Conservation (phyloP, 441 rosid species). For the Aquilaria agallochum region DNA sequence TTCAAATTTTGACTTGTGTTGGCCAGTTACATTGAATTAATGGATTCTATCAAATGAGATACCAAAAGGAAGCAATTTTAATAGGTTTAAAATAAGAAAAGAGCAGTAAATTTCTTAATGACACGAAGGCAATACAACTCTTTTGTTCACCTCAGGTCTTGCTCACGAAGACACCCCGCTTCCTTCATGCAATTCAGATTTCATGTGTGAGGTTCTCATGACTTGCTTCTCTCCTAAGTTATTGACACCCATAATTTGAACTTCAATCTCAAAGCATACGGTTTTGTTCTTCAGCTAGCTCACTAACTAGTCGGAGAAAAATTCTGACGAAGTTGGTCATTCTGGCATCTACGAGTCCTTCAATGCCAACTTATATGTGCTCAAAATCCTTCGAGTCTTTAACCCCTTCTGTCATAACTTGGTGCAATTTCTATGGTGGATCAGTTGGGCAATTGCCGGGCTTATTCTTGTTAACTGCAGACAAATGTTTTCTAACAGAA, state of each 20-base stretch:
- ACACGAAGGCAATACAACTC: constrained; percentile 3
- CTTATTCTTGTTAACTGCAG: too few relatives aligned
- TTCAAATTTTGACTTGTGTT: too few relatives aligned
- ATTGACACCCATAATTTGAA: too few relatives aligned
- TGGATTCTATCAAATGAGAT: too few relatives aligned
- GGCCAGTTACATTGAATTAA: too few relatives aligned
- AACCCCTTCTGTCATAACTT: constrained; percentile 5
- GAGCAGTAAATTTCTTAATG: too few relatives aligned
- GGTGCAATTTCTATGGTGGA: background rate
- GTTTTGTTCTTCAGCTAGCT: constrained; percentile 4
- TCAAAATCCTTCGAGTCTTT: constrained; percentile 23
- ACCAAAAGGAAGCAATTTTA: too few relatives aligned
- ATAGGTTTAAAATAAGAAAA: too few relatives aligned
- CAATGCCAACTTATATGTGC: constrained; percentile 22
- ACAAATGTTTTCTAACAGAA: too few relatives aligned
- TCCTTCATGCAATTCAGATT: constrained; percentile 17
- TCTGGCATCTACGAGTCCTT: constrained; percentile 25
- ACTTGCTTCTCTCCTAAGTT: too few relatives aligned
- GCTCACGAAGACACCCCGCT: constrained; percentile 31
- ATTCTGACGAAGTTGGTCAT: constrained; percentile 22
- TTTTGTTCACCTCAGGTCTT: constrained; percentile 18
- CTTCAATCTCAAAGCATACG: too few relatives aligned
- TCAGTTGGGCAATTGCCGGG: too few relatives aligned
- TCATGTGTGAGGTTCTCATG: constrained; percentile 12
- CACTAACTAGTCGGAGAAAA: constrained; percentile 13